These are phyloP conservation scores for Tillandsia fasciculata DNA, from an alignment of 176 grass and related monocot genomes.

Conservation along the genomic window DNA sequence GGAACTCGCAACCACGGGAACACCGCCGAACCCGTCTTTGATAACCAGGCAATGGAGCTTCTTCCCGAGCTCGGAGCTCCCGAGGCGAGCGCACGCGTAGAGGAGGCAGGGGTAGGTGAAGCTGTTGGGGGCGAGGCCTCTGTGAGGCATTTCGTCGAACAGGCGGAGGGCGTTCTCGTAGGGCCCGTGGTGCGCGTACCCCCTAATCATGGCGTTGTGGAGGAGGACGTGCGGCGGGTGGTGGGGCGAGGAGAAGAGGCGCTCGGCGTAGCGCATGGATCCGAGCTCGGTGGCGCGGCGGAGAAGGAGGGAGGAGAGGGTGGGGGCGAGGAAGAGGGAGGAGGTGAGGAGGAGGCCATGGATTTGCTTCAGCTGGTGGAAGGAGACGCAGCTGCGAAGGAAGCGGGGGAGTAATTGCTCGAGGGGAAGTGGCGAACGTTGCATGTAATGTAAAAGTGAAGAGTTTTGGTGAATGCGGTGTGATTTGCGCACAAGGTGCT, in stretches of 20 bases:
- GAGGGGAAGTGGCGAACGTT: background rate
- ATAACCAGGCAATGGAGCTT: slow-evolving; percentile 24
- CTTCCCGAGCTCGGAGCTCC: slow-evolving; percentile 2
- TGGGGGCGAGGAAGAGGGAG: background rate
- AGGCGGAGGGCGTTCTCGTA: slow-evolving; percentile 15
- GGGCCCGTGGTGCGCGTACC: slow-evolving; percentile 20
- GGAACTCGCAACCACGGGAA: slow-evolving; percentile 27
- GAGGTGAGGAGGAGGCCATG: slow-evolving; percentile 18
- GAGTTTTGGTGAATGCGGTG: background rate
- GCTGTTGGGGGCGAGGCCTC: slow-evolving; percentile 19
- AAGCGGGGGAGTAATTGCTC: slow-evolving; percentile 1
- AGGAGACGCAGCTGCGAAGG: slow-evolving; percentile 11
- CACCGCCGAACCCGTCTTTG: slow-evolving; percentile 17
- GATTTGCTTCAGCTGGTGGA: slow-evolving; percentile 15
- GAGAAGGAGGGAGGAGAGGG: slow-evolving; percentile 30
- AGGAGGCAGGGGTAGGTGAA: slow-evolving; percentile 43
- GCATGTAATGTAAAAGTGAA: background rate
- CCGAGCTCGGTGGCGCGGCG: slow-evolving; percentile 31
- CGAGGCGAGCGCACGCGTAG: slow-evolving; percentile 25
- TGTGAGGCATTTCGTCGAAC: slow-evolving; percentile 35
- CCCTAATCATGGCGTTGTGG: slow-evolving; percentile 42
- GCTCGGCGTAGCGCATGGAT: slow-evolving; percentile 28
- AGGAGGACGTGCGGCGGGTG: slow-evolving; percentile 17
- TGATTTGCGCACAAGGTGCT: background rate
- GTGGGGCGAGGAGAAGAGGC: slow-evolving; percentile 25